Percentiles rank a stretch among this genome's conserved stretches.
phyloP scores from a whole-genome alignment of 148 eudicot species.

The Silene conica region DNA sequence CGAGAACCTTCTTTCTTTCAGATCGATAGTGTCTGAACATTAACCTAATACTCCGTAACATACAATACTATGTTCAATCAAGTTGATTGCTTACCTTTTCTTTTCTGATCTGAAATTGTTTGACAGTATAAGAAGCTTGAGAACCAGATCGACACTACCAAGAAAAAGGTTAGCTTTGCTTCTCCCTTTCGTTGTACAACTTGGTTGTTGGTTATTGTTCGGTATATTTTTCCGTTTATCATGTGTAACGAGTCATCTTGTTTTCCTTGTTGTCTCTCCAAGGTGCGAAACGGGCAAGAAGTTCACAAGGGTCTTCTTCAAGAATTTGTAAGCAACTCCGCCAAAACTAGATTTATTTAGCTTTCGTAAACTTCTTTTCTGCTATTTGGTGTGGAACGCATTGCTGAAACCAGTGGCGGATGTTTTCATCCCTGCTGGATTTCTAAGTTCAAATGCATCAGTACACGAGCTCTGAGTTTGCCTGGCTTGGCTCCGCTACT shows the following conservation, averaged over 20 bases:
- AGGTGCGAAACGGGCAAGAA: constrained; percentile 54
- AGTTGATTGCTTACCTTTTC: neutral
- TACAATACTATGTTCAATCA: neutral
- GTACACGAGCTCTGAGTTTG: too few species aligned
- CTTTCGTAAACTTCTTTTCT: too few species aligned
- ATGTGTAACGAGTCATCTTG: neutral
- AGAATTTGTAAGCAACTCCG: constrained; percentile 46
- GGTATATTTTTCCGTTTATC: neutral
- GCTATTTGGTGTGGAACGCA: too few species aligned
- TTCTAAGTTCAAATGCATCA: too few species aligned
- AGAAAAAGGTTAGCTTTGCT: constrained; percentile 58
- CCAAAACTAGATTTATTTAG: too few species aligned
- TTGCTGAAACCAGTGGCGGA: too few species aligned
- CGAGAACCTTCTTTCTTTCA: too few species aligned
- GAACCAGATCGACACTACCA: constrained; percentile 46
- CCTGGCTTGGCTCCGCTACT: too few species aligned
- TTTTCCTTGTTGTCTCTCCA: constrained; percentile 9
- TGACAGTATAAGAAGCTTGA: constrained; percentile 45
- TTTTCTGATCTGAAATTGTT: constrained; percentile 11
- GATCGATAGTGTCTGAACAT: too few species aligned
- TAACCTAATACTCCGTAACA: too few species aligned
- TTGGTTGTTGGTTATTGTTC: neutral
- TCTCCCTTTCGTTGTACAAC: neutral
- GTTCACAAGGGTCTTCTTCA: constrained; percentile 51
- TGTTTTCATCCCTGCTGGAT: too few species aligned